Evolutionary conservation across 75 land plant species (phyloP).

Genomic region (Azolla pinnata): DNA sequence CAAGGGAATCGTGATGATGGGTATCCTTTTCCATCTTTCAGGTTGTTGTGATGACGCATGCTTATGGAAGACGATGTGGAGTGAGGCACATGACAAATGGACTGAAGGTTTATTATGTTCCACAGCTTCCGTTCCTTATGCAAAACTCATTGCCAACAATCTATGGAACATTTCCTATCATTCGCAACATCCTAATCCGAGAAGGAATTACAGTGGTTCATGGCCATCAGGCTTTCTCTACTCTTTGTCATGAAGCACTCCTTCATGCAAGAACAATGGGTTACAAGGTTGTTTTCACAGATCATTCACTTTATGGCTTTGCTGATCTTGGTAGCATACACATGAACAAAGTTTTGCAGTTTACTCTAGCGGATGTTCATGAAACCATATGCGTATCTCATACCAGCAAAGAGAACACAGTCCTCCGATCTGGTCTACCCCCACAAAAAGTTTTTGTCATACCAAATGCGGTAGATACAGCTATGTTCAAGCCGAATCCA

Average conservation of each 20-base stretch:
- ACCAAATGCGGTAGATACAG: conserved; percentile 99
- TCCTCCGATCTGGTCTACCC: conserved; percentile 73
- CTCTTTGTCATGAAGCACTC: conserved; percentile 94
- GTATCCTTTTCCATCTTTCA: conserved; percentile 17
- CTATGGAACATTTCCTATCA: conserved; percentile 75
- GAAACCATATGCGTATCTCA: conserved; percentile 98
- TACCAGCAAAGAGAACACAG: conserved; percentile 98
- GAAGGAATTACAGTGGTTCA: conserved; percentile 84
- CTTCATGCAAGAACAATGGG: conserved; percentile 98
- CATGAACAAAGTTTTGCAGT: conserved; percentile 98
- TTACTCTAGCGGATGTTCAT: conserved; percentile 87
- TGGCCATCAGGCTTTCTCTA: conserved; percentile 98
- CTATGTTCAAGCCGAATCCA: conserved; percentile 86
- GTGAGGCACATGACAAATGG: conserved; percentile 92
- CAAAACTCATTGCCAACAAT: conserved; percentile 87
- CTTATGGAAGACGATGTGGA: conserved; percentile 81
- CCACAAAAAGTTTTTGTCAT: conserved; percentile 91
- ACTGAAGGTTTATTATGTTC: conserved; percentile 86
- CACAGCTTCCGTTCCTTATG: conserved; percentile 79
- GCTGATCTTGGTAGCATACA: conserved; percentile 96
- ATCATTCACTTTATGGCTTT: conserved; percentile 98
- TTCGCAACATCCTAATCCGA: conserved; percentile 72
- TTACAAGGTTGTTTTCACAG: conserved; percentile 82
- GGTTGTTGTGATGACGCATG: conserved; percentile 96
- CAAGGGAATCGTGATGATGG: too few relatives aligned